Evolutionary conservation across 495 filamentous ascomycete species (phyloP), one percentile per base, ranked within the genome.

Genomic region (Copromyces sp.): DNA sequence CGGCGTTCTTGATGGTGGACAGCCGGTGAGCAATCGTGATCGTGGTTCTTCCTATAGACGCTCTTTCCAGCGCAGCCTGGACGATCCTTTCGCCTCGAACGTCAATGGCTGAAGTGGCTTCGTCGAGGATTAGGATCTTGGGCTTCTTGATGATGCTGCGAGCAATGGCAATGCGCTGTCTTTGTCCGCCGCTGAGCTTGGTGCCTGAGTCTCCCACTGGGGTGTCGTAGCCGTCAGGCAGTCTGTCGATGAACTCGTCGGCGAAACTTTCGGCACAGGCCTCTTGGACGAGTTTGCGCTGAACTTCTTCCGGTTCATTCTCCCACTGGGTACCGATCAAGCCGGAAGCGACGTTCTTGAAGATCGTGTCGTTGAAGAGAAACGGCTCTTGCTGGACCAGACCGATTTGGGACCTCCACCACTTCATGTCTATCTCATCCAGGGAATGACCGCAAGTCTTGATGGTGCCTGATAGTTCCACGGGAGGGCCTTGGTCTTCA

Each of bases 61-160:
- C 91, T 32, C 86, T 81, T 68, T 93, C 88, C 32, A 95, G 85
- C 2, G 89, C 88, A 8, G 88, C 86, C 80, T 94, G 91, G 17
- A 95, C 87, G 16, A 89, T 86, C 9, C 85, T 82, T 73, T 94
- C 91, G 72, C 90, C 90, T 45, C 86, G 86, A 17, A 87, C 86
- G 77, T 97, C 93, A 20, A 97, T 84, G 61, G 92, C 91, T 76
- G 89, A 90, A 0, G 93, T 97, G 0, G 91, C 91, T 75, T 96
- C 93, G 77, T 96, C 93, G 47, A 97, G 83, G 39, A 97, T 89
- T 29, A 97, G 81, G 47, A 97, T 90, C 68, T 89, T 89, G 2
- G 93, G 90, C 75, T 96, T 88, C 68, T 89, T 87, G 37, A 97
- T 80, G 72, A 89, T 89, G 39, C 89, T 89, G 68, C 91, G 82